These are phyloP conservation scores for Globisporangium acanthophoron DNA, from an alignment of 352 stramenopile species.

Conservation along the genomic window DNA sequence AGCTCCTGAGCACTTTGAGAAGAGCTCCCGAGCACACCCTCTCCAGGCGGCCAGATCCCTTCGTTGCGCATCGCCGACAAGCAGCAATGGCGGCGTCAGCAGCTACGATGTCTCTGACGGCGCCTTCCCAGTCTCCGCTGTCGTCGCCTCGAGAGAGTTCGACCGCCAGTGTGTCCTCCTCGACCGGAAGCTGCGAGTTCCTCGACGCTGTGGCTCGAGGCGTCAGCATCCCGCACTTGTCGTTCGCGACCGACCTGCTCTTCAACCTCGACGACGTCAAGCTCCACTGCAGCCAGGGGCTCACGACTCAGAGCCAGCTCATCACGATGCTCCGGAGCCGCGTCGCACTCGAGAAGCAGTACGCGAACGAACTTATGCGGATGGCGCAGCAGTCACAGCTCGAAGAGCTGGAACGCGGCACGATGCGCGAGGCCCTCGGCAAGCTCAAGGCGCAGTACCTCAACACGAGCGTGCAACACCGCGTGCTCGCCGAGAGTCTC, in stretches of 20 bases:
- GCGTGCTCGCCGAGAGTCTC: slow-evolving; percentile 57
- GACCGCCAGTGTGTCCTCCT: background rate
- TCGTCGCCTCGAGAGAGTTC: background rate
- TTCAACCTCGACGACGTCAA: slow-evolving; percentile 74
- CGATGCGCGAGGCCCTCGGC: slow-evolving; percentile 48
- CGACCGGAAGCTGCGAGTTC: background rate
- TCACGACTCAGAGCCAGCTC: slow-evolving; percentile 52
- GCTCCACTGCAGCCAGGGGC: slow-evolving; percentile 29
- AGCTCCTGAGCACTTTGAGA: background rate
- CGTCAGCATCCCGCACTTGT: slow-evolving; percentile 25
- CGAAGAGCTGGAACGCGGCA: slow-evolving; percentile 49
- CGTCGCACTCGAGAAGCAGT: slow-evolving; percentile 65
- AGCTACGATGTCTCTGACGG: background rate
- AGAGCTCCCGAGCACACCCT: background rate
- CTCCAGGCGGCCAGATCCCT: background rate
- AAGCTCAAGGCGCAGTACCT: slow-evolving; percentile 68
- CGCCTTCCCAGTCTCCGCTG: background rate
- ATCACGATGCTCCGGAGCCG: slow-evolving; percentile 65
- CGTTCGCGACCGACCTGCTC: slow-evolving; percentile 72
- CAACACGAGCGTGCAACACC: slow-evolving; percentile 81
- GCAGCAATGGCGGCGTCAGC: background rate
- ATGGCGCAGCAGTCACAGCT: slow-evolving; percentile 57
- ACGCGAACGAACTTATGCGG: slow-evolving; percentile 57
- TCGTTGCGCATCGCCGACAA: background rate
- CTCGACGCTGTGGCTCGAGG: background rate